Evolutionary conservation across 306 rosid species (phyloP).

Genomic region (Lagenaria siceraria): DNA sequence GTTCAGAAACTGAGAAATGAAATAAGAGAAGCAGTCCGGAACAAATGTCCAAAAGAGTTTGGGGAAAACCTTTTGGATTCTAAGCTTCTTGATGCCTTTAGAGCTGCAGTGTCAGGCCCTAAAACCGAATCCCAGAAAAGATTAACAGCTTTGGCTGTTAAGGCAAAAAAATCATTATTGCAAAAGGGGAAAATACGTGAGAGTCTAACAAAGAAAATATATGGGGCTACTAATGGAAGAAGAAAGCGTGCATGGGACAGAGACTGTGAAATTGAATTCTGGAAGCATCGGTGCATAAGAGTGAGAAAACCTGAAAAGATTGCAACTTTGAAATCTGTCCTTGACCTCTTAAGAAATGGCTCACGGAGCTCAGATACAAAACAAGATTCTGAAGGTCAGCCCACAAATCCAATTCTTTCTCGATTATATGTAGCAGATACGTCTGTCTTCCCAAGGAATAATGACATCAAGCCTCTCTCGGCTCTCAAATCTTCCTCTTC

Average conservation of each 20-base stretch:
- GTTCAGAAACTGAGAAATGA: slow-evolving; percentile 76
- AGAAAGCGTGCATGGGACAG: slow-evolving; percentile 96
- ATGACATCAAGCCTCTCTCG: slow-evolving; percentile 68
- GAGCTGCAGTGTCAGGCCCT: slow-evolving; percentile 73
- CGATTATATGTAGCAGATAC: slow-evolving; percentile 91
- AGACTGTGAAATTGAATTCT: slow-evolving; percentile 92
- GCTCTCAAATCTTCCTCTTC: slow-evolving; percentile 36
- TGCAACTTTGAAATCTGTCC: slow-evolving; percentile 87
- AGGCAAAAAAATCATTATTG: slow-evolving; percentile 62
- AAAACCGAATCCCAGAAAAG: slow-evolving; percentile 56
- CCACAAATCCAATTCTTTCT: slow-evolving; percentile 71
- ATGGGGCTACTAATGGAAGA: slow-evolving; percentile 61
- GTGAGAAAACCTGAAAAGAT: slow-evolving; percentile 78
- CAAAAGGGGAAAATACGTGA: slow-evolving; percentile 89
- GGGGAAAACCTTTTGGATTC: slow-evolving; percentile 68
- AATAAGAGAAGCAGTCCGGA: slow-evolving; percentile 80
- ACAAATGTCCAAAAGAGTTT: slow-evolving; percentile 50
- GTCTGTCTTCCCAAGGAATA: slow-evolving; percentile 83
- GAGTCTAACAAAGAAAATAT: slow-evolving; percentile 79
- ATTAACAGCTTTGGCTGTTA: slow-evolving; percentile 47
- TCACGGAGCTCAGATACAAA: slow-evolving; percentile 32
- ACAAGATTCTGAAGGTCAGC: slow-evolving; percentile 39
- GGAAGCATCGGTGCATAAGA: slow-evolving; percentile 85
- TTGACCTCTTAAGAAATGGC: slow-evolving; percentile 55
- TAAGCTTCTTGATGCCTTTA: slow-evolving; percentile 93